phyloP scores from a whole-genome alignment of 768 basidiomycete species.

The Rhodotorula taiwanensis region DNA sequence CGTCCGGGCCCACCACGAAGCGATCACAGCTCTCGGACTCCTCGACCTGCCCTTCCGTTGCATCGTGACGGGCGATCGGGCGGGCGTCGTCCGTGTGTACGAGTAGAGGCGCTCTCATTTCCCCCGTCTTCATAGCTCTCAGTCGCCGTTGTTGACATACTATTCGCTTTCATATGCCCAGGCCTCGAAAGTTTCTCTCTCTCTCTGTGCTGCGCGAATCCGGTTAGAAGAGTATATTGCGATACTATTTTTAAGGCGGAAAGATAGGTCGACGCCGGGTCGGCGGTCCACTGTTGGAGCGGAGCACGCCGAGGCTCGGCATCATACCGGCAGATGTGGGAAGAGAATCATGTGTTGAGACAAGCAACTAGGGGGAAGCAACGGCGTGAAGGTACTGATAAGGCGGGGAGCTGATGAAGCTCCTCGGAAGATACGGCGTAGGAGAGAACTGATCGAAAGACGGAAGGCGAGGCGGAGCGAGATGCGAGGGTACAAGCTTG shows the following conservation, averaged over 20 bases:
- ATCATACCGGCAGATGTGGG: neutral
- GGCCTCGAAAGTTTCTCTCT: too few species aligned
- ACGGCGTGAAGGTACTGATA: neutral
- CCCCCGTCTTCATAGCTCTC: neutral
- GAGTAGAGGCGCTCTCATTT: constrained; percentile 15
- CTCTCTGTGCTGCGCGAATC: too few species aligned
- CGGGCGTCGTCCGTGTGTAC: constrained; percentile 82
- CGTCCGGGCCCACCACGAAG: constrained; percentile 80
- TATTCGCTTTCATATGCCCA: too few species aligned
- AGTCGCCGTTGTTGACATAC: neutral
- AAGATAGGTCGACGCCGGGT: too few species aligned
- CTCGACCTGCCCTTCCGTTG: constrained; percentile 90
- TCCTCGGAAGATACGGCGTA: neutral
- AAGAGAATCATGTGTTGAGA: neutral
- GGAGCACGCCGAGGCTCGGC: too few species aligned
- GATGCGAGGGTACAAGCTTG: neutral
- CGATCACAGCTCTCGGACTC: constrained; percentile 73
- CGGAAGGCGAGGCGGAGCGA: neutral
- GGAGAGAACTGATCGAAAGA: neutral
- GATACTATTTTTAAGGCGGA: too few species aligned
- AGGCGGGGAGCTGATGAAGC: neutral
- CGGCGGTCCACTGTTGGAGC: too few species aligned
- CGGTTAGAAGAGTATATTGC: too few species aligned
- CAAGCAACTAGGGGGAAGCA: neutral
- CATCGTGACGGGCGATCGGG: constrained; percentile 83